These are phyloP conservation scores for Trichocomaceae sp. DNA, from an alignment of 2,329 filamentous ascomycete genomes.

Conservation along the genomic window DNA sequence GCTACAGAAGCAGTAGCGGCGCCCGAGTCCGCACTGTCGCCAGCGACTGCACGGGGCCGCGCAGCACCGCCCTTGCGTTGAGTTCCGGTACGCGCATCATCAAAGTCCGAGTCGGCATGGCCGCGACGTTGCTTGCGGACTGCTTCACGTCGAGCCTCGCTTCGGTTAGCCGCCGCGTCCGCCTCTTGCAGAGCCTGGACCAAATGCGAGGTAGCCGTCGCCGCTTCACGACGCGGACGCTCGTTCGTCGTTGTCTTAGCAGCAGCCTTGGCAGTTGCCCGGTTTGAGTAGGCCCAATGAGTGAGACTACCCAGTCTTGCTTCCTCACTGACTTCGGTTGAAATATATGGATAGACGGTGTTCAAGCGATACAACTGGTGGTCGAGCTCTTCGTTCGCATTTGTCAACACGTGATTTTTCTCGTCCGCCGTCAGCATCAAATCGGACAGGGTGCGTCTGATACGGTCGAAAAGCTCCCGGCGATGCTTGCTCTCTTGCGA, in stretches of 20 bases:
- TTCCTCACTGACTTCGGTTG: constrained; percentile 87
- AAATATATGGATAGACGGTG: constrained; percentile 77
- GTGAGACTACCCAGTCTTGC: constrained; percentile 83
- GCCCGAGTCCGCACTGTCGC: constrained; percentile 7
- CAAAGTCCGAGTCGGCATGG: constrained; percentile 70
- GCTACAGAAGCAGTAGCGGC: constrained; percentile 44
- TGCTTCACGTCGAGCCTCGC: constrained; percentile 78
- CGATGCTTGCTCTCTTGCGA: constrained; percentile 33
- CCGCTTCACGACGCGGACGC: constrained; percentile 69
- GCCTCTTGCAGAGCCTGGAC: constrained; percentile 68
- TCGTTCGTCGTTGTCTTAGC: constrained; percentile 58
- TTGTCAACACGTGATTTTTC: constrained; percentile 93
- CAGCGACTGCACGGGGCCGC: constrained; percentile 41
- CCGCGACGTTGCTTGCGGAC: constrained; percentile 69
- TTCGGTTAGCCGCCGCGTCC: constrained; percentile 69
- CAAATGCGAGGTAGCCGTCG: constrained; percentile 53
- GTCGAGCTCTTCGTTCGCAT: constrained; percentile 81
- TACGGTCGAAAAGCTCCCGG: constrained; percentile 69
- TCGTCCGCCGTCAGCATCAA: constrained; percentile 90
- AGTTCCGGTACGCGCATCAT: constrained; percentile 50
- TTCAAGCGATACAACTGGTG: constrained; percentile 80
- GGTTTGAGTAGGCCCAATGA: constrained; percentile 93
- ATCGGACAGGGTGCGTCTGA: constrained; percentile 70
- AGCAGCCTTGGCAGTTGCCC: constrained; percentile 55
- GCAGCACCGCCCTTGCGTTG: constrained; percentile 51